Evolutionary conservation across 23 red algal species (phyloP).

Genomic region (Gracilaria gracilis): DNA sequence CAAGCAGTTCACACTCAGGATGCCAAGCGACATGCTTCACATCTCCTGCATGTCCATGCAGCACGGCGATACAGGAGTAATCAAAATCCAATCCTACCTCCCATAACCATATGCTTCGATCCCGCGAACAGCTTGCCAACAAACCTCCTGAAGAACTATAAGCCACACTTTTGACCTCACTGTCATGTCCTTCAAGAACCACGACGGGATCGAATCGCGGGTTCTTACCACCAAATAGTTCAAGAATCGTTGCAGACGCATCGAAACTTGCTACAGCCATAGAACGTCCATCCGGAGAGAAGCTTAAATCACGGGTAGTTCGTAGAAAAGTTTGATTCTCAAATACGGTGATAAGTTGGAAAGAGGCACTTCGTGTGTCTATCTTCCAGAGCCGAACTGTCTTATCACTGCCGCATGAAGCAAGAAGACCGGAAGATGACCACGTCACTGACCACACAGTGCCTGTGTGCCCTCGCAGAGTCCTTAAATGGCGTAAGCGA

Average conservation of each 20-base stretch:
- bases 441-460: slow-evolving; percentile 89
- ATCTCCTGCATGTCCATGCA: slow-evolving; percentile 91
- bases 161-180: slow-evolving; percentile 90
- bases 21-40: slow-evolving; percentile 97
- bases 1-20: slow-evolving; percentile 77
- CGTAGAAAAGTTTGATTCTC: slow-evolving; percentile 69
- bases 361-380: background rate
- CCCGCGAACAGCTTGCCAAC: slow-evolving; percentile 86
- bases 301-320: slow-evolving; percentile 70
- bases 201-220: slow-evolving; percentile 56
- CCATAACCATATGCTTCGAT: slow-evolving; percentile 97
- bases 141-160: slow-evolving; percentile 80
- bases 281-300: slow-evolving; percentile 69
- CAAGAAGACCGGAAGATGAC: slow-evolving; percentile 80
- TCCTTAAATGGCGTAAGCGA: slow-evolving; percentile 10
- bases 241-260: slow-evolving; percentile 67
- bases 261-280: slow-evolving; percentile 92
- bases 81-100: slow-evolving; percentile 86
- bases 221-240: slow-evolving; percentile 59
- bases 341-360: slow-evolving; percentile 45
- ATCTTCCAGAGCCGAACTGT: slow-evolving; percentile 77
- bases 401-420: slow-evolving; percentile 81
- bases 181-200: slow-evolving; percentile 69
- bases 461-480: slow-evolving; percentile 66
- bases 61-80: slow-evolving; percentile 89